Conservation (phyloP, 441 rosid genomes). For the Populus hybrid region DNA sequence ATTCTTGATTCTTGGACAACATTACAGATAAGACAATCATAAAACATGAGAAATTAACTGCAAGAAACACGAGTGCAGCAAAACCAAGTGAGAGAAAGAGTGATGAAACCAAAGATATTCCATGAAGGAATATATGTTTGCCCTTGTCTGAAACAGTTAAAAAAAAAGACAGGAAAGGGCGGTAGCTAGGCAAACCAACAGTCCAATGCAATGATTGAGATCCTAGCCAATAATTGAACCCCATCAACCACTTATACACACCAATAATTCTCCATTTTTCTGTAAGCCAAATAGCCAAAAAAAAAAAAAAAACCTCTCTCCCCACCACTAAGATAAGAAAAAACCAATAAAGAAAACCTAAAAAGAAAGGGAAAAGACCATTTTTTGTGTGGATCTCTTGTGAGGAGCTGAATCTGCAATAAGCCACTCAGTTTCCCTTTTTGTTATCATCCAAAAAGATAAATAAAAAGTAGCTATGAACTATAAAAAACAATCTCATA, state of each 20-base stretch:
- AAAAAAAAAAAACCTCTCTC: background rate
- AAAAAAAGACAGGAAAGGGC: constrained; percentile 12
- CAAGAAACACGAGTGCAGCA: background rate
- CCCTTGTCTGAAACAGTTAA: constrained; percentile 22
- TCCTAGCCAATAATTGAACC: constrained; percentile 46
- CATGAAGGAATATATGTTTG: constrained; percentile 12
- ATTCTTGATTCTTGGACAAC: background rate
- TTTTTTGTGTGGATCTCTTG: constrained; percentile 1
- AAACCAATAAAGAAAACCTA: background rate
- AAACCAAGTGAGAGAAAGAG: background rate
- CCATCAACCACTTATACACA: constrained; percentile 23
- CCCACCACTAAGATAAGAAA: background rate
- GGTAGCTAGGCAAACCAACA: constrained; percentile 17
- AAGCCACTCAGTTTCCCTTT: constrained; percentile 9
- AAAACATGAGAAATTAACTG: background rate
- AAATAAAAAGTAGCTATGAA: background rate
- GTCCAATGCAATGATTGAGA: constrained; percentile 51
- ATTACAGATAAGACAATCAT: background rate
- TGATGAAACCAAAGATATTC: background rate
- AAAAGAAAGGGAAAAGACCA: constrained; percentile 1
- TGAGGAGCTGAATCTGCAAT: constrained; percentile 11
- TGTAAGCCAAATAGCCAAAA: background rate
- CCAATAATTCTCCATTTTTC: constrained; percentile 35
- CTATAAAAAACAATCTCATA: background rate
- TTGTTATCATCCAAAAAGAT: constrained; percentile 20